Evolutionary conservation across 1,284 basidiomycete species (phyloP).

Genomic region (Papiliotrema laurentii): DNA sequence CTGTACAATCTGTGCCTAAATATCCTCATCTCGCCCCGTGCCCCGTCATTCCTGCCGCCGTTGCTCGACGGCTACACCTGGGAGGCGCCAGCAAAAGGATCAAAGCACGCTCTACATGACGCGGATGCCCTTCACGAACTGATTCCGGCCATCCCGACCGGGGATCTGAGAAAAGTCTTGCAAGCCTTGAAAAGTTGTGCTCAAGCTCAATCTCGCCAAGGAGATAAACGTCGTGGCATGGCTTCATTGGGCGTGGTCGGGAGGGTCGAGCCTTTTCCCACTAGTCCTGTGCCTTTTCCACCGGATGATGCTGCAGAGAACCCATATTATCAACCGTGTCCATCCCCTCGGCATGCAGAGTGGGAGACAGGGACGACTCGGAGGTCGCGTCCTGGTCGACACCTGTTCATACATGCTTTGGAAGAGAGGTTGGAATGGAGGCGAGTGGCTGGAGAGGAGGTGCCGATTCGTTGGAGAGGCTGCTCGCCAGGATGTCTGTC

Average conservation of each 20-base stretch:
- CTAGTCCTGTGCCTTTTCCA: constrained; percentile 13
- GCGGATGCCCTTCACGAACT: constrained; percentile 16
- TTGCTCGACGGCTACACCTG: constrained; percentile 38
- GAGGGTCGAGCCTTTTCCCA: constrained; percentile 26
- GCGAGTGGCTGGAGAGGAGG: constrained; percentile 23
- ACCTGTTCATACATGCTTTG: constrained; percentile 39
- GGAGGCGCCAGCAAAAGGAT: constrained; percentile 16
- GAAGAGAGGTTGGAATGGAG: constrained; percentile 46
- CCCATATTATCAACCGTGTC: constrained; percentile 42
- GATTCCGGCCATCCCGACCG: constrained; percentile 17
- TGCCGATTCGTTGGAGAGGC: constrained; percentile 43
- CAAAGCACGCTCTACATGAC: constrained; percentile 34
- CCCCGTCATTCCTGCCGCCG: constrained; percentile 30
- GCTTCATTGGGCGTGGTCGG: background rate
- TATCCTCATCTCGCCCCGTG: constrained; percentile 35
- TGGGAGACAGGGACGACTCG: constrained; percentile 4
- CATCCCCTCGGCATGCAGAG: constrained; percentile 35
- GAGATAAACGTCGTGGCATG: background rate
- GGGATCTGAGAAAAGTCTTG: constrained; percentile 21
- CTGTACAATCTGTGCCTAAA: constrained; percentile 35
- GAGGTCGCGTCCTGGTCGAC: constrained; percentile 12
- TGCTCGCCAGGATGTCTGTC: constrained; percentile 43
- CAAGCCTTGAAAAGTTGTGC: constrained; percentile 24
- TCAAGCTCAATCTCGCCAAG: background rate
- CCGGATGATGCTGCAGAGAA: constrained; percentile 43